Evolutionary conservation across 2,329 filamentous ascomycete species (phyloP).

Genomic region (Parasarocladium wereldwijsianum): DNA sequence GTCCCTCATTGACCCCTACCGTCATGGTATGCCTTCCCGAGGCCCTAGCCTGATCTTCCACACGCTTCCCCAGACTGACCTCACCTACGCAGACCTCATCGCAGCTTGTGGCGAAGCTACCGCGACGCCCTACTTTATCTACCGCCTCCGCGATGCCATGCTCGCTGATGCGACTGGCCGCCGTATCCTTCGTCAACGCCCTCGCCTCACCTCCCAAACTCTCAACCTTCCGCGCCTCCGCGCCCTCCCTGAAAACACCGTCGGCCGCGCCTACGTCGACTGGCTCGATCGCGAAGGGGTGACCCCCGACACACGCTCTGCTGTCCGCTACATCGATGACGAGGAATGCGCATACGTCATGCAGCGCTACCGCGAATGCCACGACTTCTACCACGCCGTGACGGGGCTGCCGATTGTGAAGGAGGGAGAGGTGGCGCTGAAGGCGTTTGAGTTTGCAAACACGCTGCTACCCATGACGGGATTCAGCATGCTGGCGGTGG

Average conservation of each 20-base stretch:
- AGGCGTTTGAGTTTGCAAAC: slow-evolving; percentile 94
- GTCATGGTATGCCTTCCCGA: slow-evolving; percentile 44
- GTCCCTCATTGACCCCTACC: slow-evolving; percentile 58
- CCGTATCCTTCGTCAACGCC: slow-evolving; percentile 78
- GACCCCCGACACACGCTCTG: slow-evolving; percentile 71
- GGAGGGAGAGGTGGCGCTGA: slow-evolving; percentile 96
- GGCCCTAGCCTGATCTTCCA: neutral
- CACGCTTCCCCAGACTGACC: neutral
- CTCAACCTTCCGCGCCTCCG: slow-evolving; percentile 56
- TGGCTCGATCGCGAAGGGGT: slow-evolving; percentile 96
- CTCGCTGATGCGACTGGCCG: slow-evolving; percentile 70
- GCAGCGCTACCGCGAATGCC: slow-evolving; percentile 93
- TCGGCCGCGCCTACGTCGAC: slow-evolving; percentile 68
- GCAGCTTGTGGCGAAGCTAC: slow-evolving; percentile 90
- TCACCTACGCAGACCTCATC: slow-evolving; percentile 58
- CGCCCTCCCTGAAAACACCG: slow-evolving; percentile 52
- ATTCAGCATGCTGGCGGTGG: slow-evolving; percentile 68
- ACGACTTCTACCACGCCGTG: slow-evolving; percentile 95
- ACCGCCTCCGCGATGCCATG: slow-evolving; percentile 85
- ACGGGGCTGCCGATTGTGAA: slow-evolving; percentile 80
- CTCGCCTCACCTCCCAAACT: slow-evolving; percentile 69
- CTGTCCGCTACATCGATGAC: slow-evolving; percentile 84
- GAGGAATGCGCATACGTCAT: slow-evolving; percentile 96
- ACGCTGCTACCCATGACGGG: slow-evolving; percentile 92
- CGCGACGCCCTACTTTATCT: slow-evolving; percentile 87